Conservation (phyloP, 306 rosid genomes). For the Cucurbita ficifolia region DNA sequence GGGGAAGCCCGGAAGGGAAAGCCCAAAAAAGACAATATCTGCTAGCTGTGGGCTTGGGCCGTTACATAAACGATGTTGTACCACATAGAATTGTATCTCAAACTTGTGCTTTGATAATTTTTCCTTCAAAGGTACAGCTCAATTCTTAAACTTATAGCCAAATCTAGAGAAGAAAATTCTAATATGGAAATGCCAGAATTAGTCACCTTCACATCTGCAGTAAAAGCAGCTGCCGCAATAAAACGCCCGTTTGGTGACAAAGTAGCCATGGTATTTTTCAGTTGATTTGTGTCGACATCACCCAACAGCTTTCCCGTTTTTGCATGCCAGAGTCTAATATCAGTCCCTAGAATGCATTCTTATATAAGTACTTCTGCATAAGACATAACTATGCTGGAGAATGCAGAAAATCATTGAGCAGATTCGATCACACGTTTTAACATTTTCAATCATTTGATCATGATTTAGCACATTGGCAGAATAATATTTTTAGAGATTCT, state of each 20-base stretch:
- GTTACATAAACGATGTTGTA: background rate
- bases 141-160: background rate
- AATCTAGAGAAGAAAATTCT: background rate
- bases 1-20: too few relatives aligned
- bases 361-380: background rate
- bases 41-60: too few relatives aligned
- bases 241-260: conserved; percentile 96
- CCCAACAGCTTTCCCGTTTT: conserved; percentile 79
- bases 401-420: background rate
- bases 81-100: background rate
- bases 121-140: background rate
- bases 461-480: background rate
- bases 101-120: background rate
- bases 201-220: conserved; percentile 89
- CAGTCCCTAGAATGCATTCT: conserved; percentile 44
- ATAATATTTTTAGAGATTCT: background rate
- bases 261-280: conserved; percentile 86
- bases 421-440: background rate
- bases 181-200: background rate
- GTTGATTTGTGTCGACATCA: conserved; percentile 84
- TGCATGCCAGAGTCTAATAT: conserved; percentile 91
- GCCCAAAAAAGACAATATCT: too few relatives aligned
- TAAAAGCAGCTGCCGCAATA: conserved; percentile 98
- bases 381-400: background rate
- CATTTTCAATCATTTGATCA: background rate